phyloP scores from a whole-genome alignment of 2,329 filamentous ascomycete genomes.

The Colletotrichum sp. region DNA sequence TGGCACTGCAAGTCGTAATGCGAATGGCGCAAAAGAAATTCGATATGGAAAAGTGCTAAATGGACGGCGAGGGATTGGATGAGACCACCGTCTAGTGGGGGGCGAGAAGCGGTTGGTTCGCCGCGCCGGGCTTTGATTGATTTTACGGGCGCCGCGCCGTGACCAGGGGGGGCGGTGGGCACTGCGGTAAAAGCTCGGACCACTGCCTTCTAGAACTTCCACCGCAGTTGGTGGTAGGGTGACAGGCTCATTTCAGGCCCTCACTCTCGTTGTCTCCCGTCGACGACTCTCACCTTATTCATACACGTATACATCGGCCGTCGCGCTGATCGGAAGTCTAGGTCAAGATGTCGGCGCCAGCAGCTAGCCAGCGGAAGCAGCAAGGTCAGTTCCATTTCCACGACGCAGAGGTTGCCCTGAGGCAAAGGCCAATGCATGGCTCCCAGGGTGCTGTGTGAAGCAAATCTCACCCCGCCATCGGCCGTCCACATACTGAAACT shows the following conservation, averaged over 20 bases:
- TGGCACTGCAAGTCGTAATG: not conserved
- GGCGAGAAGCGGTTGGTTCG: not conserved
- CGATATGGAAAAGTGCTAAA: not conserved
- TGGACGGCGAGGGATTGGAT: slow-evolving; percentile 11
- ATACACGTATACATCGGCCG: not conserved
- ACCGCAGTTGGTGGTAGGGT: not conserved
- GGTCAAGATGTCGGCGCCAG: slow-evolving; percentile 52
- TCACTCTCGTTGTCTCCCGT: not conserved
- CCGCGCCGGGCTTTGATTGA: slow-evolving; percentile 4
- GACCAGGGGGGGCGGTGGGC: not conserved
- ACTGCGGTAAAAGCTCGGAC: slow-evolving; percentile 18
- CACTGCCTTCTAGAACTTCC: slow-evolving; percentile 18
- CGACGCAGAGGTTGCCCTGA: not conserved
- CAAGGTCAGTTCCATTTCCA: slow-evolving; percentile 59
- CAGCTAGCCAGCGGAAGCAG: slow-evolving; percentile 68
- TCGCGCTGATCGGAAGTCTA: not conserved
- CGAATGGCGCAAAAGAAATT: not conserved
- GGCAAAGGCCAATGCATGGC: not conserved
- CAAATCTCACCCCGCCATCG: slow-evolving; percentile 1
- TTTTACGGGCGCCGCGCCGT: not conserved
- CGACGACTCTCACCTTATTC: not conserved
- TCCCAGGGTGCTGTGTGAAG: not conserved
- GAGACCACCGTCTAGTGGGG: not conserved
- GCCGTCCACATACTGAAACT: slow-evolving; percentile 3
- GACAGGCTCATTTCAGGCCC: not conserved